These are phyloP conservation scores for Batkoa obscura DNA, from an alignment of 371 early-diverging fungal genomes.

Conservation along the genomic window DNA sequence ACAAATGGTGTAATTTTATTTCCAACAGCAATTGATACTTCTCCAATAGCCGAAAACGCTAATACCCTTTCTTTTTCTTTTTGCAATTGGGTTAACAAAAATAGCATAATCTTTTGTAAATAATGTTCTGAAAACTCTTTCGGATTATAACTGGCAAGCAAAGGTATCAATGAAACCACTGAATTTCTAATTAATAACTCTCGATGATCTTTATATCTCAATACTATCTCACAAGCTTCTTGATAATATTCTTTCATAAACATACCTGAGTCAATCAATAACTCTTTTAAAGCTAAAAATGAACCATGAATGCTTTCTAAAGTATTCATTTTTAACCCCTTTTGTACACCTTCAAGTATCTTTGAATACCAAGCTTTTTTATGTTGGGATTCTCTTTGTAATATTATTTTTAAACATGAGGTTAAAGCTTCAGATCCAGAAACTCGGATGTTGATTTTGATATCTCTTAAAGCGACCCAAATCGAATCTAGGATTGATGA, in stretches of 20 bases:
- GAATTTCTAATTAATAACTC: constrained; percentile 66
- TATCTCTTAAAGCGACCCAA: constrained; percentile 75
- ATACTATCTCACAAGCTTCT: constrained; percentile 54
- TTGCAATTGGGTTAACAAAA: constrained; percentile 51
- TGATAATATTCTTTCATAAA: constrained; percentile 69
- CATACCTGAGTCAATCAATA: constrained; percentile 68
- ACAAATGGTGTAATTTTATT: constrained; percentile 62
- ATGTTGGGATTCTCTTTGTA: constrained; percentile 54
- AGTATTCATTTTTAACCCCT: constrained; percentile 44
- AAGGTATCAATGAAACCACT: constrained; percentile 66
- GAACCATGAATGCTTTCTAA: constrained; percentile 81
- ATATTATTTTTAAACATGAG: constrained; percentile 63
- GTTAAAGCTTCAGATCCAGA: constrained; percentile 77
- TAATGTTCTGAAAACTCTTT: constrained; percentile 50
- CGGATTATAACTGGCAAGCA: constrained; percentile 67
- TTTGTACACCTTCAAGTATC: constrained; percentile 68
- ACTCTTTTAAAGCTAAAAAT: constrained; percentile 58
- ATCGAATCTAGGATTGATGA: constrained; percentile 69
- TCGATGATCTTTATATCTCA: constrained; percentile 60
- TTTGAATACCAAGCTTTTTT: constrained; percentile 52
- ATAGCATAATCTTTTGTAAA: constrained; percentile 51
- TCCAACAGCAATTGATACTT: constrained; percentile 67
- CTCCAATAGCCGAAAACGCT: constrained; percentile 75
- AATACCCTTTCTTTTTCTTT: constrained; percentile 55
- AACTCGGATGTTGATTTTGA: constrained; percentile 45